Conservation (phyloP, 2,329 filamentous ascomycete species). For the Parasarocladium wereldwijsianum region DNA sequence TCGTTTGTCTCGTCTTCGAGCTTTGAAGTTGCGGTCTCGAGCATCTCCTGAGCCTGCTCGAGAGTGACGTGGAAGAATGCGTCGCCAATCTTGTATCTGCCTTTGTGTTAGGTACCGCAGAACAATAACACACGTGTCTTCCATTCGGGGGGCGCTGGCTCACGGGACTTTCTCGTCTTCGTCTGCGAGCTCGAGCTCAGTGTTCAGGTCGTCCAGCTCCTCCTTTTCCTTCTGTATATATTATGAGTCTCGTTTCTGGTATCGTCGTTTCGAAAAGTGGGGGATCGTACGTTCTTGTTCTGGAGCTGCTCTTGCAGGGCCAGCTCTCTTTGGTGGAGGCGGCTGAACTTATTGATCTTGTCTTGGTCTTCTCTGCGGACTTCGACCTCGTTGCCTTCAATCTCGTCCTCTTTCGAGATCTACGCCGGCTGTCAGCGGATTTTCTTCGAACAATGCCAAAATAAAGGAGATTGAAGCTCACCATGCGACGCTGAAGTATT, state of each 20-base stretch:
- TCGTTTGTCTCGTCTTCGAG: constrained; percentile 63
- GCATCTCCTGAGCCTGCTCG: constrained; percentile 73
- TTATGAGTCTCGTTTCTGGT: constrained; percentile 4
- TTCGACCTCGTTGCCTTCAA: constrained; percentile 69
- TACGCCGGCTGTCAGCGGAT: constrained; percentile 19
- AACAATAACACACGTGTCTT: constrained; percentile 4
- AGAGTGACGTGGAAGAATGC: constrained; percentile 82
- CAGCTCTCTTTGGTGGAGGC: constrained; percentile 76
- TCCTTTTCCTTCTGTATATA: constrained; percentile 82
- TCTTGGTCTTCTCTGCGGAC: constrained; percentile 95
- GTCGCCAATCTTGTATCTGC: constrained; percentile 91
- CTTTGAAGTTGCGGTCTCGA: constrained; percentile 53
- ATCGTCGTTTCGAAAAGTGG: background rate
- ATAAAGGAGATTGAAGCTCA: constrained; percentile 15
- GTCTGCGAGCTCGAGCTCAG: constrained; percentile 84
- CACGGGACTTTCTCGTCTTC: constrained; percentile 90
- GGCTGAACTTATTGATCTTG: constrained; percentile 96
- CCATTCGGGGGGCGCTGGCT: constrained; percentile 17
- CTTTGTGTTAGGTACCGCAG: background rate
- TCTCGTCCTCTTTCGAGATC: constrained; percentile 92
- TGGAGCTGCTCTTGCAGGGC: constrained; percentile 68
- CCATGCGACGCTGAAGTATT: constrained; percentile 47
- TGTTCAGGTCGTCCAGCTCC: constrained; percentile 84
- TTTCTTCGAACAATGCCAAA: background rate
- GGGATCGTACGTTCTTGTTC: constrained; percentile 51